Evolutionary conservation across 345 rosid species (phyloP), one percentile per base, ranked within the genome.

Genomic region (Arabidopsis suecica): DNA sequence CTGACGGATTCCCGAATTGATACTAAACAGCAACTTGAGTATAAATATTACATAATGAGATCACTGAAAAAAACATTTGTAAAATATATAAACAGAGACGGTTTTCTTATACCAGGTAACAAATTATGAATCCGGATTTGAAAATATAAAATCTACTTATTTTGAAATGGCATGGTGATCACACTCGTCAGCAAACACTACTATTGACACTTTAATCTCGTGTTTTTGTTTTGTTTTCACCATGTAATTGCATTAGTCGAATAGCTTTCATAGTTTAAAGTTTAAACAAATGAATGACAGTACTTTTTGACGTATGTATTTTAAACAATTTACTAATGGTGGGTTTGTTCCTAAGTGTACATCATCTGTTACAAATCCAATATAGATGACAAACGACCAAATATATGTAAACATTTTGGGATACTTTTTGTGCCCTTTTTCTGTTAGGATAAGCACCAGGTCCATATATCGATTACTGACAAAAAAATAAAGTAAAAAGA

Each of bases 391-490:
- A 53, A 51, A 28, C 11, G 40, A 38, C 47, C 68, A 61, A 64
- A 64, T 70, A 55, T 64, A 57, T 55, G 3, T 40, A 65, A 48
- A 23, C 9, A 44, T 77, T 71, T 57, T 8, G n/a, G 18, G 56
- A 28, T 40, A 50, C 57, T 58, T 78, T 70, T 71, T 54, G 64
- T 57, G 71, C 61, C 45, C 67, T 63, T 63, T 76, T 72, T 66
- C 42, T 60, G 77, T 50, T 12, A 51, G 58, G 77, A 78, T 78
- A 72, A 78, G 77, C 41, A 78, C 72, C 73, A 51, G 34, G 73
- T 71, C 56, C 42, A 50, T 71, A 7, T 49, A 47, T 71, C 48
- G 47, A 38, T 57, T 77, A 56, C 66, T 23, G 54, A 71, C 72
- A 50, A 65, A 64, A 28, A 28, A 16, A 16, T 3, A 28, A 28